These are phyloP conservation scores for Sclerotinia sclerotiorum DNA, from an alignment of 2,329 filamentous ascomycete genomes.

Conservation along the genomic window DNA sequence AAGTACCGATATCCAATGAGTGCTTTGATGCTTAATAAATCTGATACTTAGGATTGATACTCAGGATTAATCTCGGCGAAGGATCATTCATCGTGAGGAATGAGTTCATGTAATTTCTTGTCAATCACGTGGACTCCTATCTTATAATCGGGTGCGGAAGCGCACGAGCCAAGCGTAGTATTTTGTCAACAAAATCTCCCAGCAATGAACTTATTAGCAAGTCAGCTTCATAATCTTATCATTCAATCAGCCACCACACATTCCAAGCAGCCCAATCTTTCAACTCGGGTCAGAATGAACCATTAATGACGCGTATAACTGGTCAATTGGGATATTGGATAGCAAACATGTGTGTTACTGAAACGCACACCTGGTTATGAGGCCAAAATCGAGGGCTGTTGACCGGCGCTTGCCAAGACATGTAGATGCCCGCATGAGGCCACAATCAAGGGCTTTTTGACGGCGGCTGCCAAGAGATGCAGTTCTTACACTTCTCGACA, in stretches of 20 bases:
- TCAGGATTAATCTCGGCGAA: accelerated
- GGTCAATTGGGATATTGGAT: neutral
- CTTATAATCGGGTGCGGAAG: neutral
- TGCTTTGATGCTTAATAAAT: too few species aligned
- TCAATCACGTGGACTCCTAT: neutral
- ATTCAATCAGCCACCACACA: constrained; percentile 9
- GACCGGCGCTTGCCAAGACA: neutral
- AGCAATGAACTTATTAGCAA: neutral
- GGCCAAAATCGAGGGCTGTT: neutral
- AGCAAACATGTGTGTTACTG: neutral
- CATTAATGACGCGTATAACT: neutral
- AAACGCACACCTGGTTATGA: neutral
- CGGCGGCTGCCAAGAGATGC: neutral
- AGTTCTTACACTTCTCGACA: neutral
- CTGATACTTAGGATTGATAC: neutral
- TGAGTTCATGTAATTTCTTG: neutral
- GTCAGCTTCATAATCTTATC: neutral
- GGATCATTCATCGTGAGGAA: neutral
- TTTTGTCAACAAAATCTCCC: neutral
- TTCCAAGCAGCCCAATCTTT: neutral
- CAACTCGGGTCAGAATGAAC: neutral
- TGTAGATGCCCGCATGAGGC: neutral
- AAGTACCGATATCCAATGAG: too few species aligned
- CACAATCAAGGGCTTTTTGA: neutral
- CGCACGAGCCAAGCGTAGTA: neutral